A percentile compares a stretch with the other conserved stretches of the same genome.
Conservation (phyloP, 306 rosid species). For the Styphnolobium japonicum region DNA sequence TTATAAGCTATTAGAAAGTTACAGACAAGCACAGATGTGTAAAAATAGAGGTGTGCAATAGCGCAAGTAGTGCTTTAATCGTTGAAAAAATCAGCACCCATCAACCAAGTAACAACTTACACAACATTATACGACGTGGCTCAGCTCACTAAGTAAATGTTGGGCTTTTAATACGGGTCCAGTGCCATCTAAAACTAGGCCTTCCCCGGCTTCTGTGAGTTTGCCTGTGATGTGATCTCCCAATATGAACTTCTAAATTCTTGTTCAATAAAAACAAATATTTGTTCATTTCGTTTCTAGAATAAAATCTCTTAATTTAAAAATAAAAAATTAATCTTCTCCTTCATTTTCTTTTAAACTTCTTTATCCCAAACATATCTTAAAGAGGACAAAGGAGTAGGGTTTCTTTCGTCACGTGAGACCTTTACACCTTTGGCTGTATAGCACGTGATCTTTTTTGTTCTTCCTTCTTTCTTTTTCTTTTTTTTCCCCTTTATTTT, state of each 20-base stretch:
- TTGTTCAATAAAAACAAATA: too few relatives aligned
- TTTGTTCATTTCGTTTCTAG: too few relatives aligned
- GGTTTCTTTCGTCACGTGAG: conserved; percentile 33
- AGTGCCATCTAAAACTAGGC: not conserved
- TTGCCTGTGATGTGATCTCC: not conserved
- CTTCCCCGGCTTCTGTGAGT: not conserved
- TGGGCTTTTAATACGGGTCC: not conserved
- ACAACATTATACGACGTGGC: not conserved
- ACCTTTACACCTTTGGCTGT: conserved; percentile 21
- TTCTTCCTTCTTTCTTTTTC: not conserved
- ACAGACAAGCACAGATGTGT: too few relatives aligned
- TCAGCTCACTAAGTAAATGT: not conserved
- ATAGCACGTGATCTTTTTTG: conserved; percentile 1
- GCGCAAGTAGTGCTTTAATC: too few relatives aligned
- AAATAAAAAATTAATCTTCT: too few relatives aligned
- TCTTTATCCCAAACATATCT: too few relatives aligned
- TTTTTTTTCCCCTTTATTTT: not conserved
- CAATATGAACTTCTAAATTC: not conserved
- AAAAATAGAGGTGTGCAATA: too few relatives aligned
- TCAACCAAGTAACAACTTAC: not conserved
- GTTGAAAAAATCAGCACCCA: not conserved
- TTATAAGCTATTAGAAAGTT: too few relatives aligned
- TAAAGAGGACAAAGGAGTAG: not conserved
- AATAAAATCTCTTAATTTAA: too few relatives aligned
- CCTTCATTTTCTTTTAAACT: too few relatives aligned